Conservation (phyloP, 164 flowering plant genomes). For the Annona squamosa region DNA sequence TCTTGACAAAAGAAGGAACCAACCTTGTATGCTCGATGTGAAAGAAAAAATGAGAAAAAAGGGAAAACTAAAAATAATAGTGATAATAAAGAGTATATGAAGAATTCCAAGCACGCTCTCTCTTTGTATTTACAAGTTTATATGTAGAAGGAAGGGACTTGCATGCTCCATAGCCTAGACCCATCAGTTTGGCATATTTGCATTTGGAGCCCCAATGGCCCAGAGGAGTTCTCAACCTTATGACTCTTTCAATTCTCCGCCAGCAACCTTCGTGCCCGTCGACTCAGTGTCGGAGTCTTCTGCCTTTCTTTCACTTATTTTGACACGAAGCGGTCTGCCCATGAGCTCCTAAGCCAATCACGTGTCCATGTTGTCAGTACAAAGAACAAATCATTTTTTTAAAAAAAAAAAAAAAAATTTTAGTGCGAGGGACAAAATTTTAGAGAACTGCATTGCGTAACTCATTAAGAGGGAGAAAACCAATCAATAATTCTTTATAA, state of each 20-base stretch:
- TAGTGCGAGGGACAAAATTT: no score
- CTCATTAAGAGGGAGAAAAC: no score
- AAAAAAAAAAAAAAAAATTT: no score
- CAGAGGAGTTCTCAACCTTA: not conserved
- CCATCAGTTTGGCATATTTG: not conserved
- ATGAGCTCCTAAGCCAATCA: constrained; percentile 6
- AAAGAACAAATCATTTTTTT: not conserved
- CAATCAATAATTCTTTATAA: no score
- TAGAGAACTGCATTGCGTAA: no score
- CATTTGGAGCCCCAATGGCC: no score
- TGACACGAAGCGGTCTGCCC: constrained; percentile 11
- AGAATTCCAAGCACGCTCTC: not conserved
- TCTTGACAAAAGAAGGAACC: not conserved
- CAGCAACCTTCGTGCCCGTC: not conserved
- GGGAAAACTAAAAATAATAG: not conserved
- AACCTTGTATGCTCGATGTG: not conserved
- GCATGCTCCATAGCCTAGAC: not conserved
- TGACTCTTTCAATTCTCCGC: constrained; percentile 2
- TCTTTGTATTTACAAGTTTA: not conserved
- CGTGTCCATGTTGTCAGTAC: no score
- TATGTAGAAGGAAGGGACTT: not conserved
- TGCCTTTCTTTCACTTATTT: constrained; percentile 2
- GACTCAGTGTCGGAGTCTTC: not conserved
- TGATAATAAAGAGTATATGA: no score
- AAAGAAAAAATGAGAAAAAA: not conserved